phyloP scores from a whole-genome alignment of 2,329 filamentous ascomycete genomes.

The Trichoderma simmonsii region DNA sequence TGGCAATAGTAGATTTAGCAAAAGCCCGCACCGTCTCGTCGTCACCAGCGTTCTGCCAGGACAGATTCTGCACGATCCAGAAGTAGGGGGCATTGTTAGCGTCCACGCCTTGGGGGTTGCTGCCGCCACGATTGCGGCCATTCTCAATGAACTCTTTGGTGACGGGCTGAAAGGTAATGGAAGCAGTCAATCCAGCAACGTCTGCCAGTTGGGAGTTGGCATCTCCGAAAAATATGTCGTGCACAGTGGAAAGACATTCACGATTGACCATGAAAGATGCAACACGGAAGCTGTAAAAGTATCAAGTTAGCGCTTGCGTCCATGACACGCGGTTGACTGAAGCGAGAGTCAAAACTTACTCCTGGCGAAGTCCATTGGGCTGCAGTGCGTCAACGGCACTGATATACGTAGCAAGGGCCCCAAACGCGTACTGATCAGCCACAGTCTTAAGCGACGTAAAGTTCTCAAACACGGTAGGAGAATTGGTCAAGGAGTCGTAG shows the following conservation, averaged over 20 bases:
- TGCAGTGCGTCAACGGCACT: background rate
- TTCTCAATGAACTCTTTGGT: background rate
- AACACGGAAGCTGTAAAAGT: constrained; percentile 1
- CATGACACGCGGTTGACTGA: background rate
- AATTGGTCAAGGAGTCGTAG: background rate
- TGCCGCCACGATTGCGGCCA: background rate
- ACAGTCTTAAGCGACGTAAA: constrained; percentile 1
- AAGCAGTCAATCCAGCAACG: background rate
- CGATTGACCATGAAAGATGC: background rate
- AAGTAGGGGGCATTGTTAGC: background rate
- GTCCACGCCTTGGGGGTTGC: background rate
- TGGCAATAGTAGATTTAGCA: background rate
- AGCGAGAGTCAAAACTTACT: constrained; percentile 2
- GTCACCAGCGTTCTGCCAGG: background rate
- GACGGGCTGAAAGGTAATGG: background rate
- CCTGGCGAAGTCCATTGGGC: constrained; percentile 1
- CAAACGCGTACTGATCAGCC: constrained; percentile 1
- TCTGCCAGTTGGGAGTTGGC: background rate
- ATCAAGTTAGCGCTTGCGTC: background rate
- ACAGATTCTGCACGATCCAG: background rate
- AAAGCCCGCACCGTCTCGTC: background rate
- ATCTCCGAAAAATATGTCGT: background rate
- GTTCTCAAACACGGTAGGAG: background rate
- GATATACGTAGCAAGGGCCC: background rate
- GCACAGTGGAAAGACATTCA: background rate